Conservation (phyloP, 768 basidiomycete species). For the Wakefieldia striispora region DNA sequence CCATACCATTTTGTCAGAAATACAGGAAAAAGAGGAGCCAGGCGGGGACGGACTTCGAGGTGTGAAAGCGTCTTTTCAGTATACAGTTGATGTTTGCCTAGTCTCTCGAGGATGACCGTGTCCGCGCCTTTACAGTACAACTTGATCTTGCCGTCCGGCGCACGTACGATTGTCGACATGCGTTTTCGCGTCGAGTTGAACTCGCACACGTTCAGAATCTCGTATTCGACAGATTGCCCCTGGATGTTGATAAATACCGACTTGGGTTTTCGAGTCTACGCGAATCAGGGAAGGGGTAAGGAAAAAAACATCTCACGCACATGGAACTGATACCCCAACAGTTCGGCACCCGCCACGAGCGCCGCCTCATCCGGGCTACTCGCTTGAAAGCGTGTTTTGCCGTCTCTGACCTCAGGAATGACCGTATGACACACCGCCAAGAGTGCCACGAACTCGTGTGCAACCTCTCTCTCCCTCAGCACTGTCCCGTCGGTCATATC, state of each 20-base stretch:
- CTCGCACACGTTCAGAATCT: slow-evolving; percentile 96
- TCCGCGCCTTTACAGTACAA: slow-evolving; percentile 97
- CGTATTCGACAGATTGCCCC: slow-evolving; percentile 73
- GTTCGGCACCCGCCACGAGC: slow-evolving; percentile 89
- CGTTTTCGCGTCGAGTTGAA: slow-evolving; percentile 98
- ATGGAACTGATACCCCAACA: slow-evolving; percentile 90
- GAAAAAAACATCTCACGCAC: slow-evolving; percentile 45
- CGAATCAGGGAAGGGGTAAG: not conserved
- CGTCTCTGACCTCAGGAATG: slow-evolving; percentile 88
- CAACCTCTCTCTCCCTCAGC: slow-evolving; percentile 45
- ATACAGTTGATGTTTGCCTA: slow-evolving; percentile 81
- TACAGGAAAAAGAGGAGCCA: not conserved
- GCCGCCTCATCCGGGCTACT: slow-evolving; percentile 98
- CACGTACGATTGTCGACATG: slow-evolving; percentile 93
- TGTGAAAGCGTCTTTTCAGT: slow-evolving; percentile 85
- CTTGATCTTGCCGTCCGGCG: slow-evolving; percentile 89
- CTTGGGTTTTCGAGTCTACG: slow-evolving; percentile 90
- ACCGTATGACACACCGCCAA: slow-evolving; percentile 98
- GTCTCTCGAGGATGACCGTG: slow-evolving; percentile 91
- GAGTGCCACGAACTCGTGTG: slow-evolving; percentile 74
- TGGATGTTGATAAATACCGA: slow-evolving; percentile 87
- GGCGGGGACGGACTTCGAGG: slow-evolving; percentile 67
- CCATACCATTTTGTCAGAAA: not conserved
- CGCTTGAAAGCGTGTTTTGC: slow-evolving; percentile 92
- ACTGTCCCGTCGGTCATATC: slow-evolving; percentile 16